Percentiles rank a stretch among this genome's conserved stretches.
Conservation (phyloP, 2,329 filamentous ascomycete species). For the Ophiostoma sp. region DNA sequence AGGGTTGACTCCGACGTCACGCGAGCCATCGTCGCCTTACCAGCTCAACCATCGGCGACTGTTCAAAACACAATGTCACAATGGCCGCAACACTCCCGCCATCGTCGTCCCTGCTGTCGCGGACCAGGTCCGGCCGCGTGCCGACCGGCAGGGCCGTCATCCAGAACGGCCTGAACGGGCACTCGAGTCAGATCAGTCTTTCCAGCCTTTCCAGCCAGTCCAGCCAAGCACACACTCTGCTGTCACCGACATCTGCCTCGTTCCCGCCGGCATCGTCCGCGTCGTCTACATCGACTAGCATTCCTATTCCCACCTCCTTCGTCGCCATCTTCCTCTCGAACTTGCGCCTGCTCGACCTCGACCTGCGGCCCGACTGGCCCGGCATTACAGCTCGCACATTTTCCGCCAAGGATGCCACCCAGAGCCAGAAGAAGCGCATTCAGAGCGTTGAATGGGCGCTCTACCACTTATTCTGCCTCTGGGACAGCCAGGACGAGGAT, state of each 20-base stretch:
- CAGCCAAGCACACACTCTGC: background rate
- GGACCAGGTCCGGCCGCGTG: conserved; percentile 29
- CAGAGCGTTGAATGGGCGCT: conserved; percentile 83
- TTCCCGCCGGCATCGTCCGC: background rate
- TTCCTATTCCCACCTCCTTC: conserved; percentile 41
- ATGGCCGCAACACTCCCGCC: conserved; percentile 24
- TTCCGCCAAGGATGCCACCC: conserved; percentile 56
- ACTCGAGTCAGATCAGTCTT: too few species aligned
- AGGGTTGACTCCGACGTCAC: conserved; percentile 1
- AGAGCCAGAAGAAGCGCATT: conserved; percentile 76
- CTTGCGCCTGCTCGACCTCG: conserved; percentile 73
- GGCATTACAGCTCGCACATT: conserved; percentile 66
- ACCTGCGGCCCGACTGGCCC: conserved; percentile 73
- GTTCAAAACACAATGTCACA: conserved; percentile 18
- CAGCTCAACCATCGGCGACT: background rate
- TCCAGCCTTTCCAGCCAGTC: background rate
- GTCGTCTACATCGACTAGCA: background rate
- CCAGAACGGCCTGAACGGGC: background rate
- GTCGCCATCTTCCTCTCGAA: conserved; percentile 72
- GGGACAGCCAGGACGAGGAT: conserved; percentile 57
- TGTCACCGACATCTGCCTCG: background rate
- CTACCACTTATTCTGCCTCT: conserved; percentile 79
- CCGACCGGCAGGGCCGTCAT: conserved; percentile 21
- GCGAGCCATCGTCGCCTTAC: background rate
- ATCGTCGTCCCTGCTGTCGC: conserved; percentile 26